A percentile compares a stretch with the other conserved stretches of the same genome.
Conservation (phyloP, 2,329 filamentous ascomycete genomes). For the Sclerotinia spermophila region DNA sequence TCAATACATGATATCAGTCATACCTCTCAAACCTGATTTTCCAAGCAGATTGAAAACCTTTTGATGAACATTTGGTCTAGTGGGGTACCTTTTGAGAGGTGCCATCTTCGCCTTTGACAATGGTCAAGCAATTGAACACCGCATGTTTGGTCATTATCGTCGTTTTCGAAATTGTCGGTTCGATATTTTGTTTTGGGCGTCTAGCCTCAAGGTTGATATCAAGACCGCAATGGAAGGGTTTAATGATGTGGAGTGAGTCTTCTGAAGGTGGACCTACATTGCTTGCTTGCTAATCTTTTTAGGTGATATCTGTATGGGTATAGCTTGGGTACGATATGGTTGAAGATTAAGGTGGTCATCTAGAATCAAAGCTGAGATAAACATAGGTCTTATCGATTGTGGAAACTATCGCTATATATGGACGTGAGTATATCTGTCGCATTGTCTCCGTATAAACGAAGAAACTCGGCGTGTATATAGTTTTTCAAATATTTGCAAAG, state of each 20-base stretch:
- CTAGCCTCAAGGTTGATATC: conserved; percentile 20
- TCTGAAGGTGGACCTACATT: not conserved
- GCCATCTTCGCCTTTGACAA: conserved; percentile 27
- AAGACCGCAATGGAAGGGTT: conserved; percentile 20
- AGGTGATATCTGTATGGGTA: conserved; percentile 25
- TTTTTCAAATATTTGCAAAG: too few species aligned
- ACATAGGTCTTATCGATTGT: conserved; percentile 15
- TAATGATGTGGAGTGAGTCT: conserved; percentile 26
- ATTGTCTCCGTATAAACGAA: not conserved
- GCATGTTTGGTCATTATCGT: conserved; percentile 23
- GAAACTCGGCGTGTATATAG: too few species aligned
- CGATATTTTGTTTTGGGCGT: conserved; percentile 23
- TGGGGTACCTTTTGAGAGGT: not conserved
- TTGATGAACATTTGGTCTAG: not conserved
- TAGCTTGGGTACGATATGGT: conserved; percentile 22
- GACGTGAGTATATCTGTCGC: not conserved
- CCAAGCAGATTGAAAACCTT: not conserved
- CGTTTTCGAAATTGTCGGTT: conserved; percentile 20
- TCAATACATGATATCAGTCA: not conserved
- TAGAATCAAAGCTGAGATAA: conserved; percentile 14
- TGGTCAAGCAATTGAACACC: conserved; percentile 29
- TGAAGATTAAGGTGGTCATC: not conserved
- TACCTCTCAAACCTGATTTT: not conserved
- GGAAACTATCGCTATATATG: conserved; percentile 15
- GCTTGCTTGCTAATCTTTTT: not conserved